These are phyloP conservation scores for Suillus bovinus DNA, from an alignment of 768 basidiomycete species.

Conservation along the genomic window DNA sequence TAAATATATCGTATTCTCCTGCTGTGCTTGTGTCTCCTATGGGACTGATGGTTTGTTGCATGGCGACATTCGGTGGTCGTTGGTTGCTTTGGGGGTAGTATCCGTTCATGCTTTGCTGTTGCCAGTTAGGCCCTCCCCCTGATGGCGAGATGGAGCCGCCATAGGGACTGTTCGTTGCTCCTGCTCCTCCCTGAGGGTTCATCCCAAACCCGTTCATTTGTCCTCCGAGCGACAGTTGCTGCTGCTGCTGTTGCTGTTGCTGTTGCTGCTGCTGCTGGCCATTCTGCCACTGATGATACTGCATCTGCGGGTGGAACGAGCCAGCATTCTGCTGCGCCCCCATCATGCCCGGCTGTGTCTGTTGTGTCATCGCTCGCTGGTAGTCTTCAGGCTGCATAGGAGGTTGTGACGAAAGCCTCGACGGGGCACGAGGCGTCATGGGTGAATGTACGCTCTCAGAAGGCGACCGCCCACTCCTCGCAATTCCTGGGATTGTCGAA, in stretches of 20 bases:
- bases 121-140: conserved; percentile 24
- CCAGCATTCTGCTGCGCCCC: conserved; percentile 20
- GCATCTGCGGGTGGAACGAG: conserved; percentile 36
- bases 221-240: conserved; percentile 30
- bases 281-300: conserved; percentile 49
- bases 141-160: conserved; percentile 26
- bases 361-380: conserved; percentile 39
- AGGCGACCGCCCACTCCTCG: conserved; percentile 74
- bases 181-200: conserved; percentile 39
- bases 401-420: conserved; percentile 40
- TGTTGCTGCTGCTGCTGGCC: conserved; percentile 55
- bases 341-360: conserved; percentile 34
- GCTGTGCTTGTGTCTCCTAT: conserved; percentile 43
- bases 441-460: conserved; percentile 57
- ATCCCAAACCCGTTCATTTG: conserved; percentile 37
- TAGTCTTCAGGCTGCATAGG: conserved; percentile 50
- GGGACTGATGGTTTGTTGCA: conserved; percentile 44
- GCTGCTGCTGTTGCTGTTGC: conserved; percentile 42
- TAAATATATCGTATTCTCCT: conserved; percentile 61
- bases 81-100: conserved; percentile 28
- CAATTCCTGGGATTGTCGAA: conserved; percentile 68
- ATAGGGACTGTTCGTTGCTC: conserved; percentile 25
- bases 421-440: conserved; percentile 39
- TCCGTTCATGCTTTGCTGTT: conserved; percentile 25
- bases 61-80: conserved; percentile 52